Evolutionary conservation across 129 eudicot species (phyloP).

Genomic region (Artemisia argyi): DNA sequence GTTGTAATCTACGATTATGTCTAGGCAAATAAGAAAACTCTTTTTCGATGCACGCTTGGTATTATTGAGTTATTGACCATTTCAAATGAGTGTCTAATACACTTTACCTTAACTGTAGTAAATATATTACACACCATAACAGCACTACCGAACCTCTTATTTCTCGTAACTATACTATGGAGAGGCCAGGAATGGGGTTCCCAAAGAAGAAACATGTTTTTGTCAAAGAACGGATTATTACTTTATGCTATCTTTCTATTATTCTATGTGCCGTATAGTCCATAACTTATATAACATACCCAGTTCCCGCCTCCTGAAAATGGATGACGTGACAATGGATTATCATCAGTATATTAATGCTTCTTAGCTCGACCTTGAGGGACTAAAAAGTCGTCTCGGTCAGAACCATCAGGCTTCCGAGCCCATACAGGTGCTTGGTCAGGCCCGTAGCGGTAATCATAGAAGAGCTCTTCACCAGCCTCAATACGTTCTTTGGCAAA

Average conservation of each 20-base stretch:
- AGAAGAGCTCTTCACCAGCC: conserved; percentile 88
- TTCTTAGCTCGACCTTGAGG: conserved; percentile 87
- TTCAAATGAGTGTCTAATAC: too few species aligned
- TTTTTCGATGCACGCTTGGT: neutral
- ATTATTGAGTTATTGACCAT: neutral
- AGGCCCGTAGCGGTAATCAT: conserved; percentile 92
- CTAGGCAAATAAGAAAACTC: neutral
- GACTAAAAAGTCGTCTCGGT: conserved; percentile 50
- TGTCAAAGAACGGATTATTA: too few species aligned
- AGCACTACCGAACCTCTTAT: conserved; percentile 25
- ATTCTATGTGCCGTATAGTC: conserved; percentile 12
- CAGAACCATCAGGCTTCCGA: conserved; percentile 65
- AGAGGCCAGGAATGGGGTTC: conserved; percentile 1
- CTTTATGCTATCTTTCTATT: neutral
- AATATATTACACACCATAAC: conserved; percentile 10
- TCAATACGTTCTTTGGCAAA: conserved; percentile 86
- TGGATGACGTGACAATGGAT: conserved; percentile 3
- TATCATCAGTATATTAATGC: conserved; percentile 48
- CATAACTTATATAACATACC: conserved; percentile 10
- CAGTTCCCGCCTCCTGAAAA: neutral
- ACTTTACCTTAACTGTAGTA: neutral
- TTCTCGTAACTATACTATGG: conserved; percentile 23
- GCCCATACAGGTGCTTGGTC: conserved; percentile 93
- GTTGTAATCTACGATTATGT: conserved; percentile 23
- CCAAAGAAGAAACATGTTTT: too few species aligned